phyloP scores from a whole-genome alignment of 805 yeast species.

The Barnettozyma wickerhamii region DNA sequence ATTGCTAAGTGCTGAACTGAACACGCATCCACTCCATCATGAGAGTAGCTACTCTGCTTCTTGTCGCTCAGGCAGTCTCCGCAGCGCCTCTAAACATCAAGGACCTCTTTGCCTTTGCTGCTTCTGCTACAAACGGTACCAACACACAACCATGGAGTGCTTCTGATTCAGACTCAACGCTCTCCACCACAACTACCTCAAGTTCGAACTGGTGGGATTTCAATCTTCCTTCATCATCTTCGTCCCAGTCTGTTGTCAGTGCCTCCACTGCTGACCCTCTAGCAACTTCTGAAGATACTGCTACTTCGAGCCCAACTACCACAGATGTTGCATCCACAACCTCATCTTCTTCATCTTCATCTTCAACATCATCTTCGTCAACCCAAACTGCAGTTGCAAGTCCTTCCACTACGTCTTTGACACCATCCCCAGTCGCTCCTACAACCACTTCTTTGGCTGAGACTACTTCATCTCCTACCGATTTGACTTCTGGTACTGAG shows the following conservation, averaged over 20 bases:
- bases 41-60: constrained; percentile 4
- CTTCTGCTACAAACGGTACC: not conserved
- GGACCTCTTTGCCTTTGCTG: not conserved
- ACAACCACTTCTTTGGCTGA: not conserved
- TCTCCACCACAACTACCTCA: not conserved
- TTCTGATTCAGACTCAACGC: too few relatives aligned
- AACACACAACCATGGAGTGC: too few relatives aligned
- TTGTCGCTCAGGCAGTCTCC: constrained; percentile 4
- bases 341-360: not conserved
- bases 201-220: not conserved
- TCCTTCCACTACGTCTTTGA: constrained; percentile 2
- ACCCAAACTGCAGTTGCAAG: constrained; percentile 5
- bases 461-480: too few relatives aligned
- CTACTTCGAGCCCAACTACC: not conserved
- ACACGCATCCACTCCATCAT: too few relatives aligned
- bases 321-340: not conserved
- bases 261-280: not conserved
- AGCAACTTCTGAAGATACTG: not conserved
- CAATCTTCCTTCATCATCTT: not conserved
- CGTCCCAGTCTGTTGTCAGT: not conserved
- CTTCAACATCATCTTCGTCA: constrained; percentile 1
- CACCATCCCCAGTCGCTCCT: constrained; percentile 1
- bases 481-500: not conserved
- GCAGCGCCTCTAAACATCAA: constrained; percentile 8
- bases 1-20: not conserved